Conservation (phyloP, 2,329 filamentous ascomycete species). For the Xenosphaeropsis pyriputrescens region DNA sequence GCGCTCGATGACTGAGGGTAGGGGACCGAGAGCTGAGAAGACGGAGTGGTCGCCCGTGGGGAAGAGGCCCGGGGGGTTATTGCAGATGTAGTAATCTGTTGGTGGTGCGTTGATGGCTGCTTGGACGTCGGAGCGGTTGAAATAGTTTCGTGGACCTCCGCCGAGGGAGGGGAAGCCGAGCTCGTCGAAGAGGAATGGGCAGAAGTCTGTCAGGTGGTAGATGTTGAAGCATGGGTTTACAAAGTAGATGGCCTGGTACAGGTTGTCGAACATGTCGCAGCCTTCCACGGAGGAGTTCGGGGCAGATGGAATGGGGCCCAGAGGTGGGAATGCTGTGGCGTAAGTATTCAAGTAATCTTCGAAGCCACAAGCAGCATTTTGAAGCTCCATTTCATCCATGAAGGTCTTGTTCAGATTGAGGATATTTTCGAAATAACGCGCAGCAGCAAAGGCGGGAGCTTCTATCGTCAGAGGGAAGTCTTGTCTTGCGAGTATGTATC, state of each 20-base stretch:
- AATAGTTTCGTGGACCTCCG: slow-evolving; percentile 39
- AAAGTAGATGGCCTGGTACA: slow-evolving; percentile 28
- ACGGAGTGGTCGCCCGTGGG: slow-evolving; percentile 28
- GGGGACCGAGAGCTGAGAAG: slow-evolving; percentile 31
- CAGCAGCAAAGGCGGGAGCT: slow-evolving; percentile 29
- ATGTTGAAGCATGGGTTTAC: slow-evolving; percentile 54
- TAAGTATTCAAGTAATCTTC: slow-evolving; percentile 29
- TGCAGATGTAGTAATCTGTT: slow-evolving; percentile 35
- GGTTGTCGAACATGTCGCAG: slow-evolving; percentile 23
- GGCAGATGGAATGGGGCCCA: slow-evolving; percentile 31
- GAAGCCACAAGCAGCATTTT: slow-evolving; percentile 34
- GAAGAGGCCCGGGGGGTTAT: slow-evolving; percentile 26
- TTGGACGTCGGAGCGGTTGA: slow-evolving; percentile 46
- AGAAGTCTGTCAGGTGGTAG: slow-evolving; percentile 41
- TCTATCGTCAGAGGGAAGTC: slow-evolving; percentile 2
- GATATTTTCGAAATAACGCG: slow-evolving; percentile 31
- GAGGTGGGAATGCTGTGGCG: slow-evolving; percentile 40
- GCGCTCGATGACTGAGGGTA: slow-evolving; percentile 44
- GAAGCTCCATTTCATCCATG: slow-evolving; percentile 26
- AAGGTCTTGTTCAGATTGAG: slow-evolving; percentile 38
- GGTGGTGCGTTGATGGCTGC: slow-evolving; percentile 41
- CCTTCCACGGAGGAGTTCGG: slow-evolving; percentile 6
- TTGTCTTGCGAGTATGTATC: neutral
- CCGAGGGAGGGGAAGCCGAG: slow-evolving; percentile 29
- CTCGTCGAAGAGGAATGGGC: slow-evolving; percentile 14